These are phyloP conservation scores for Lasiosphaeria hispida DNA, from an alignment of 495 filamentous ascomycete genomes.

Conservation along the genomic window DNA sequence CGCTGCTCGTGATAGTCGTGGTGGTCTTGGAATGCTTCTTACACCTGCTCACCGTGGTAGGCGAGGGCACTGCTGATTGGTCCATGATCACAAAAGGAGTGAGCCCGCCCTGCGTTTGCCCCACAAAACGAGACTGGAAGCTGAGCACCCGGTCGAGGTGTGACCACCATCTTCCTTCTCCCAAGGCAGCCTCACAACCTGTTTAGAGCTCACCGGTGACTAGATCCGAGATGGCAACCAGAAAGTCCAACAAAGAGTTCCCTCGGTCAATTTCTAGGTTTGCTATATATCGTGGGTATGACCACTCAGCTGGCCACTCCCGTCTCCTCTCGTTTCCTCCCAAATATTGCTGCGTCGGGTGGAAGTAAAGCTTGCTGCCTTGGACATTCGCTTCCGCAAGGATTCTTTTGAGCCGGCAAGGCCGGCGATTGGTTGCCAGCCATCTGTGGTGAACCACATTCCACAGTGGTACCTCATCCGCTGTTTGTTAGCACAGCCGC, in stretches of 20 bases:
- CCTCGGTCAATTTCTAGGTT: too few species aligned
- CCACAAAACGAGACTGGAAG: constrained; percentile 21
- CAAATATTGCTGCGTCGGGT: constrained; percentile 12
- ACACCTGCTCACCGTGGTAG: background rate
- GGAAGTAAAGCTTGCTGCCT: constrained; percentile 3
- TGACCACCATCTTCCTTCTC: constrained; percentile 22
- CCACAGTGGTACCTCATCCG: background rate
- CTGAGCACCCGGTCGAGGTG: constrained; percentile 10
- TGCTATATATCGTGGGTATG: background rate
- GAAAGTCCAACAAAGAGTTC: constrained; percentile 3
- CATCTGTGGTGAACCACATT: constrained; percentile 2
- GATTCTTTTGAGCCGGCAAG: constrained; percentile 31
- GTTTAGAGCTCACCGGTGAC: constrained; percentile 24
- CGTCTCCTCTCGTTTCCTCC: constrained; percentile 14
- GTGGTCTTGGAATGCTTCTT: background rate
- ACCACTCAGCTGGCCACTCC: background rate
- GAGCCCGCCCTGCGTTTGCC: constrained; percentile 20
- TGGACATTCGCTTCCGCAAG: constrained; percentile 22
- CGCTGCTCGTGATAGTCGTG: constrained; percentile 2
- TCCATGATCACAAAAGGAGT: background rate
- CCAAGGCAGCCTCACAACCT: constrained; percentile 22
- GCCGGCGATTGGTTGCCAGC: constrained; percentile 25
- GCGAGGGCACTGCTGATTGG: constrained; percentile 3
- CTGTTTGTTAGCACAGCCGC: too few species aligned
- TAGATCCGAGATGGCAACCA: constrained; percentile 11